These are phyloP conservation scores for Fragaria nilgerrensis DNA, from an alignment of 306 rosid species.

Conservation along the genomic window DNA sequence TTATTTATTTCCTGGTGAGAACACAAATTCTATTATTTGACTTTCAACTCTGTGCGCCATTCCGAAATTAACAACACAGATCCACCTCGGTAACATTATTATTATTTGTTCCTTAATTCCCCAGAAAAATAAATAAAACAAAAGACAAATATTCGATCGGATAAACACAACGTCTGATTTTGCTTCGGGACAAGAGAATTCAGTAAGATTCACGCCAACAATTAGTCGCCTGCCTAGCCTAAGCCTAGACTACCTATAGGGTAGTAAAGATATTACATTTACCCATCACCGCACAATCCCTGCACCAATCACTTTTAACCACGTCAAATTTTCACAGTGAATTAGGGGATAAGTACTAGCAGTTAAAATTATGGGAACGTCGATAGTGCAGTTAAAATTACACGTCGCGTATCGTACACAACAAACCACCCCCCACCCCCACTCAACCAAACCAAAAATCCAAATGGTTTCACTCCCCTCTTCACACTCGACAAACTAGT, in stretches of 20 bases:
- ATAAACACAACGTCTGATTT: background rate
- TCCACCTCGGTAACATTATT: too few species aligned
- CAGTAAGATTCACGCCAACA: constrained; percentile 6
- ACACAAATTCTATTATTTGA: background rate
- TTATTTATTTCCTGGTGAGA: background rate
- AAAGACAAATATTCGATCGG: too few species aligned
- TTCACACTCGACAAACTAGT: background rate
- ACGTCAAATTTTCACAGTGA: background rate
- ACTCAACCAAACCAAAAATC: background rate
- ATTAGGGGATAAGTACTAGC: background rate
- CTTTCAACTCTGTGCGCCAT: background rate
- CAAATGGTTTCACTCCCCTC: background rate
- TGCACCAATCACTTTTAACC: background rate
- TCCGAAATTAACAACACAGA: too few species aligned
- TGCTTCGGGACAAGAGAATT: background rate
- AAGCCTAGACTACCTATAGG: background rate
- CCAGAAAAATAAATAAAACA: too few species aligned
- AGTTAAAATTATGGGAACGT: background rate
- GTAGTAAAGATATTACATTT: too few species aligned
- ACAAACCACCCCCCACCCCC: background rate
- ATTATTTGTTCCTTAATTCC: too few species aligned
- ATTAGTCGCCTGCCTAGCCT: background rate
- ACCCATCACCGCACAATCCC: background rate
- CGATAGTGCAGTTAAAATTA: background rate
- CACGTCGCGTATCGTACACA: constrained; percentile 8